A percentile compares a stretch with the other conserved stretches of the same genome.
Conservation (phyloP, 352 stramenopile genomes). For the Globisporangium yorkense region DNA sequence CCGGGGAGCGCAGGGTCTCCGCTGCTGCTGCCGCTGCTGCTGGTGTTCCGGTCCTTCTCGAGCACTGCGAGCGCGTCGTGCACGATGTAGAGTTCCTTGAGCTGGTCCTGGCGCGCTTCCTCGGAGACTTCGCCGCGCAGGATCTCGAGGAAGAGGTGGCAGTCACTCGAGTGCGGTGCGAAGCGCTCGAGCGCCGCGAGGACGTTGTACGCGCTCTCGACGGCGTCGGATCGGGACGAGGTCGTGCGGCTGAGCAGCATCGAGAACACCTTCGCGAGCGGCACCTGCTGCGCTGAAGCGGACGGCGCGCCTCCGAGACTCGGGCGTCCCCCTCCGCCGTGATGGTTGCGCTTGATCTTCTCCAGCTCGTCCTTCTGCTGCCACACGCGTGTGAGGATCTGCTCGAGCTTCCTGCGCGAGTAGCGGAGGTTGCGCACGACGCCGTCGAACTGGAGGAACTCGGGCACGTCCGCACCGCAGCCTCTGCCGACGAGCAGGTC, state of each 20-base stretch:
- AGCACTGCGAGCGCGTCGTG: slow-evolving; percentile 42
- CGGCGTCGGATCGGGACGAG: slow-evolving; percentile 21
- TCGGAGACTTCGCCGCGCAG: slow-evolving; percentile 37
- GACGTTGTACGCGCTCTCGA: slow-evolving; percentile 65
- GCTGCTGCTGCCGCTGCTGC: neutral
- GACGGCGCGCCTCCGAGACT: neutral
- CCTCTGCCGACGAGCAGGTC: slow-evolving; percentile 41
- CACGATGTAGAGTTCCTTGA: slow-evolving; percentile 31
- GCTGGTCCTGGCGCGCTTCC: slow-evolving; percentile 36
- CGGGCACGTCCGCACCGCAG: slow-evolving; percentile 26
- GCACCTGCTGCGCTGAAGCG: slow-evolving; percentile 3
- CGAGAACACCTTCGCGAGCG: slow-evolving; percentile 28
- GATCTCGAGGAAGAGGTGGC: slow-evolving; percentile 47
- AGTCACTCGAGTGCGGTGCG: slow-evolving; percentile 30
- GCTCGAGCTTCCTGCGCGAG: slow-evolving; percentile 33
- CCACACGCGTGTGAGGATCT: slow-evolving; percentile 51
- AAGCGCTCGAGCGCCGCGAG: slow-evolving; percentile 39
- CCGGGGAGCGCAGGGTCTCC: slow-evolving; percentile 6
- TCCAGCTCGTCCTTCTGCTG: slow-evolving; percentile 52
- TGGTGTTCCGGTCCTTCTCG: slow-evolving; percentile 41
- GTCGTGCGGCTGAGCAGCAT: slow-evolving; percentile 34
- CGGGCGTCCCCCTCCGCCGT: neutral
- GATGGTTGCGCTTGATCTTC: slow-evolving; percentile 25
- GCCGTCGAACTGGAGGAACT: slow-evolving; percentile 53
- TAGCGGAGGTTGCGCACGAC: slow-evolving; percentile 58